Evolutionary conservation across 345 rosid genomes (phyloP), one percentile per base, ranked within the genome.

Genomic region (Boechera retrofracta): DNA sequence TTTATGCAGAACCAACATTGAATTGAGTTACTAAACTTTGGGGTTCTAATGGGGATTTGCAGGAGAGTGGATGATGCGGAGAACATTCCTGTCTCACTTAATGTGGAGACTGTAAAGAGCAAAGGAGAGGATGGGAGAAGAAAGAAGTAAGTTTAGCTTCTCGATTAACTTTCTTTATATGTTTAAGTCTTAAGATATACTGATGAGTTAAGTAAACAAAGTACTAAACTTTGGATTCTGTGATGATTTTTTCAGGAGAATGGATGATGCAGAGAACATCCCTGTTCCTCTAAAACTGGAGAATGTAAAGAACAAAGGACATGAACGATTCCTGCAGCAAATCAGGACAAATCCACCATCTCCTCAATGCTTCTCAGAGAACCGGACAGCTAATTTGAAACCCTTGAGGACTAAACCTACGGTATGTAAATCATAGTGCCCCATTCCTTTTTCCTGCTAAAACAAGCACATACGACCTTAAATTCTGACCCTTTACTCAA

Each of bases 321-420:
- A 84, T n/a, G 88, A 87, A 35, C 81, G 81, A 16, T 54, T 86
- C 45, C 77, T 87, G 79, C 96, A 86, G 79, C 92, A 86, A 56
- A 87, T 88, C 52, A 86, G 93, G 70, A 89, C 91, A n/a, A 88
- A 84, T 71, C 99, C 99, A 82, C 99, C 99, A 72, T 91, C 99
- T 57, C 99, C 98, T 45, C 99, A 91, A 75, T 92, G 99, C 83
- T 91, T 95, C 81, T 95, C 96, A 13, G 88, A 85, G n/a, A 82
- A 82, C 41, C 60, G 81, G 0, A 67, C 79, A 47, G 79, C 89
- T 36, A 11, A 61, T 56, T 39, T 69, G 49, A 75, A 79, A 45
- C 73, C 83, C 2, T 72, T 87, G 63, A 84, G 76, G 44, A 73
- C 97, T 79, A 85, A 85, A 80, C 69, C 86, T 35, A 83, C 72